These are phyloP conservation scores for Backusella mclennaniae DNA, from an alignment of 192 early-diverging fungal genomes.

Conservation along the genomic window DNA sequence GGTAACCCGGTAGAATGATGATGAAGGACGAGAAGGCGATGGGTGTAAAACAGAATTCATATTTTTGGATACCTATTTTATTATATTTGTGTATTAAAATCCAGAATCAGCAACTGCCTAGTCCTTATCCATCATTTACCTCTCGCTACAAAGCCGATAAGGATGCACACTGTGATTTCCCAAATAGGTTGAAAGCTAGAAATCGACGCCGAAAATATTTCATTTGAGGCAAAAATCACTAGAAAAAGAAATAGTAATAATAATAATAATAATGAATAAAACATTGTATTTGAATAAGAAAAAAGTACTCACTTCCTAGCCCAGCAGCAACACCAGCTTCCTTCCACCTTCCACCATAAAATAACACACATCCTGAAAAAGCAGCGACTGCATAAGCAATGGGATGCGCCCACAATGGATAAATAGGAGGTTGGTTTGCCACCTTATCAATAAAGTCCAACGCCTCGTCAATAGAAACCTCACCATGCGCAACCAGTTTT, in stretches of 20 bases:
- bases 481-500: slow-evolving; percentile 60
- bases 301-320: slow-evolving; percentile 37
- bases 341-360: slow-evolving; percentile 68
- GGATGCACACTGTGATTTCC: not conserved
- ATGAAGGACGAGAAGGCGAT: slow-evolving; percentile 61
- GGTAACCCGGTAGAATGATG: slow-evolving; percentile 74
- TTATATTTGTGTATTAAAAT: no score
- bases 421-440: slow-evolving; percentile 47
- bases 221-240: not conserved
- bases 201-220: not conserved
- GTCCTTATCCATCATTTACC: not conserved
- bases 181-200: not conserved
- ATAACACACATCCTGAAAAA: slow-evolving; percentile 60
- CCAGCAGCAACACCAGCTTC: slow-evolving; percentile 59
- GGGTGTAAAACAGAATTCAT: slow-evolving; percentile 62
- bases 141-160: not conserved
- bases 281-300: not conserved
- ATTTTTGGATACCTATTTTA: slow-evolving; percentile 25
- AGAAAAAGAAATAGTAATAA: not conserved
- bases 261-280: not conserved
- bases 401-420: slow-evolving; percentile 57
- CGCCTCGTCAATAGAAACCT: slow-evolving; percentile 61
- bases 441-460: slow-evolving; percentile 60
- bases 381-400: slow-evolving; percentile 51
- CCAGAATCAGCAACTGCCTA: no score